Base-by-base conservation (phyloP, 202 grass and related monocot species). In the Eragrostis tef region DNA sequence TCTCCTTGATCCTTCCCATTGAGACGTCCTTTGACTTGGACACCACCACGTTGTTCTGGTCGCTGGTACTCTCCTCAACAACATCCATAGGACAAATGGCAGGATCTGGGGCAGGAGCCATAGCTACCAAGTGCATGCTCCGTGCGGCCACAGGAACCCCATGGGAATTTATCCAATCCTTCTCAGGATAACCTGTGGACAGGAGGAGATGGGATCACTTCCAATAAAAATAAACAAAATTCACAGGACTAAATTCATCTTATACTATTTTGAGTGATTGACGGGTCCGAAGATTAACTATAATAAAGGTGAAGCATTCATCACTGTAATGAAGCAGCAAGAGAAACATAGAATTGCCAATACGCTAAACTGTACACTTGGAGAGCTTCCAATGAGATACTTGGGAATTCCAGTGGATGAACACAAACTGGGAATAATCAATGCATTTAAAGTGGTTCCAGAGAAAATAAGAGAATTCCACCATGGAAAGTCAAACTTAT, bases 21-120 rank as follows among this genome's bases (percentile, higher is more conserved):
- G 80, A 68, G n/a, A n/a, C 14, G 6, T 22, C 47, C 51, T 69
- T 75, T 1, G 81, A 63, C 74, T 88, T 88, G 26, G 84, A 43
- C 51, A 68, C 52, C 52, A 46, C 21, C 51, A 31, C 1, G 39
- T 47, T 59, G 50, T 63, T 66, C 29, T 52, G 29, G 22, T 74
- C 79, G 51, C 19, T 75, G 69, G 57, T 29, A 41, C 11, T 43
- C 27, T 53, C 61, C 16, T 64, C 67, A 41, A 61, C 69, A 10
- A 19, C 16, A 59, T 67, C 74, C 50, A 79, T 27, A 34, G 48
- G 26, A 39, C 9, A 25, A 6, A 21, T 8, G 15, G 27, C 74
- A 6, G 36, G 49, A 57, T 44, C 67, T 3, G 47, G 68, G 2
- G 45, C 49, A 3, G 78, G 85, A 24, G 78, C 52, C 78, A 87